Base-by-base conservation (phyloP, 2,329 filamentous ascomycete species). In the Monosporascus sp. region DNA sequence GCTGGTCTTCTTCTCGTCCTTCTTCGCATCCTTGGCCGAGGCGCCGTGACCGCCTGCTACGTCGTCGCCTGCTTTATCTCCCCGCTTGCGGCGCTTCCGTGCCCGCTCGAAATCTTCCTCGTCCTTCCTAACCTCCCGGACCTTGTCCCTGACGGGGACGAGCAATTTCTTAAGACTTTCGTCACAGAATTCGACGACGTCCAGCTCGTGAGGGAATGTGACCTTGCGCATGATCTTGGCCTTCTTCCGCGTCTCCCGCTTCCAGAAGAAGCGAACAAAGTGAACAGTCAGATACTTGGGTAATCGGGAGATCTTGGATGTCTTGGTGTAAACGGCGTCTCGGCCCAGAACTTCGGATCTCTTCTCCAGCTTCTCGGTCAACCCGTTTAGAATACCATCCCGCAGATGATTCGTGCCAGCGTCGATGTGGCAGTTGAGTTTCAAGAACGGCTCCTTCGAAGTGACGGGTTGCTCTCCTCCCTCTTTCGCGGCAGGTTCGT, bases 221-320 rank as follows among this genome's bases (percentile, higher is more conserved):
- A 99, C 94, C 74, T 97, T 99, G 69, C 92, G 89, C 89, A 99
- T 93, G 64, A 99, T 99, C 80, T 99, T 99, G 61, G 93, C 92
- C 79, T 99, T 99, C 78, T 97, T 97, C 72, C 95, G 88, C 3
- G 90, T 91, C 62, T 96, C 91, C 47, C 88, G 85, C 68, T 96
- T 93, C 94, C 94, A 99, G 77, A 93, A 97, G 76, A 99, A 99
- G 59, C 94, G 90, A 53, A 99, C 89, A 70, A 99, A 96, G 72
- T 99, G 94, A 4, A 99, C 90, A 0, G 94, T 94, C 45, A 99
- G 80, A 69, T 99, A 97, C 71, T 96, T 96, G 18, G 94, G 94
- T 48, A 97, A 78, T 20, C 93, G 87, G 11, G 92, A 84, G 63
- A 99, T 95, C 67, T 87, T 85, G n/a, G 91, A 94, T 3, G 82